Base-by-base conservation (phyloP, 345 rosid genomes). In the Streptanthus diversifolius region DNA sequence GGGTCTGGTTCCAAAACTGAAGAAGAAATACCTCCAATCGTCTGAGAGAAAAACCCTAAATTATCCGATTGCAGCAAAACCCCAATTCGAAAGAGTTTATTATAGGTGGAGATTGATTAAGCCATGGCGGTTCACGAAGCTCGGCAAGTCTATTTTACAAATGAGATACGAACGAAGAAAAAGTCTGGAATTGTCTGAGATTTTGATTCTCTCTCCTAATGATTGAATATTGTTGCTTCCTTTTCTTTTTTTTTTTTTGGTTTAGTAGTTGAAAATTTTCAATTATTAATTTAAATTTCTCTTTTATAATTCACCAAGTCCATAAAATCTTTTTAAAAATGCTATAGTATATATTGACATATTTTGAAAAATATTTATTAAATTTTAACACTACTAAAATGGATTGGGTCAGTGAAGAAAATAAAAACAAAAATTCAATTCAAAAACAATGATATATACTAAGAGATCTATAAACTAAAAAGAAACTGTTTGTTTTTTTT, bases 21-120 rank as follows among this genome's bases (percentile, higher is more conserved):
- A 21, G 70, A 63, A 63, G 41, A 66, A 25, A 1, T 65, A 74
- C 73, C 73, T 51, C 8, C 19, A 47, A 76, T 76, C 27, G 52
- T 45, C 14, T 0, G 39, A 37, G 39, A 67, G 22, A 5, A 59
- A 41, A 68, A 53, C 52, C 75, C 65, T 44, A 68, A 54, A 51
- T 60, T 68, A 32, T 7, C 51, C 27, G 65, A 75, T 75, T 68
- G 69, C 14, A 14, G 45, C 17, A 12, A 64, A 44, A 4, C 18
- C 53, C 18, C 15, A 47, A 58, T n/a, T 40, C 36, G 17, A 48
- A 65, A 64, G 65, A 65, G 39, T 18, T 63, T 41, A 11, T 55
- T 47, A 17, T 27, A 22, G 59, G 27, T 27, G 19, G 60, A 14
- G 1, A 17, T 22, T 41, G 29, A 40, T 48, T 19, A 45, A 41